phyloP scores from a whole-genome alignment of 2,329 filamentous ascomycete species.

The Fusarium verrucosum region DNA sequence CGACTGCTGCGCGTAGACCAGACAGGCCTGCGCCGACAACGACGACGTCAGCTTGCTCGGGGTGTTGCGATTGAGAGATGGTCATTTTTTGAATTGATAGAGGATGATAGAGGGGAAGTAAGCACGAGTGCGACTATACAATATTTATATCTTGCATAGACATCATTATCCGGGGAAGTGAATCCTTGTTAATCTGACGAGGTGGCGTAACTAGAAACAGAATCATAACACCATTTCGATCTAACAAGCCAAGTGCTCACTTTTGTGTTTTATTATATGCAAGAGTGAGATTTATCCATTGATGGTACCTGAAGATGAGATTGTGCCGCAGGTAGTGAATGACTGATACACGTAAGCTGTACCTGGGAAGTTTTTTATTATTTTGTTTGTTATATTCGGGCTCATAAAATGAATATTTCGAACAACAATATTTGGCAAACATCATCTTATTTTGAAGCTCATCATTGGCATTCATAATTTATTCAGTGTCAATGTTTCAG shows the following conservation, averaged over 20 bases:
- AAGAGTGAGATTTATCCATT: constrained; percentile 1
- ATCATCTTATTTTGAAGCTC: neutral
- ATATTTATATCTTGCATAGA: neutral
- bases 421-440: neutral
- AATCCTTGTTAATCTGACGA: constrained; percentile 20
- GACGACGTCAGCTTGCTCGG: constrained; percentile 23
- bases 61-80: neutral
- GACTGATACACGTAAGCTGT: neutral
- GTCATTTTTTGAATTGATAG: constrained; percentile 12
- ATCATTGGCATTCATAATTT: neutral
- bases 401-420: neutral
- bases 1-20: constrained; percentile 48
- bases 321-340: neutral
- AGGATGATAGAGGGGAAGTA: neutral
- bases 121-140: neutral
- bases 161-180: neutral
- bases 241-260: neutral
- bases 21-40: constrained; percentile 46
- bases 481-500: neutral
- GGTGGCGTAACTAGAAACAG: neutral
- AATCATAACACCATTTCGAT: neutral
- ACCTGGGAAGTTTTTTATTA: neutral
- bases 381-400: too few relatives aligned
- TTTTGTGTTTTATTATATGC: neutral
- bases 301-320: neutral